Conservation (phyloP, 768 basidiomycete species). For the Naganishia vishniacii region DNA sequence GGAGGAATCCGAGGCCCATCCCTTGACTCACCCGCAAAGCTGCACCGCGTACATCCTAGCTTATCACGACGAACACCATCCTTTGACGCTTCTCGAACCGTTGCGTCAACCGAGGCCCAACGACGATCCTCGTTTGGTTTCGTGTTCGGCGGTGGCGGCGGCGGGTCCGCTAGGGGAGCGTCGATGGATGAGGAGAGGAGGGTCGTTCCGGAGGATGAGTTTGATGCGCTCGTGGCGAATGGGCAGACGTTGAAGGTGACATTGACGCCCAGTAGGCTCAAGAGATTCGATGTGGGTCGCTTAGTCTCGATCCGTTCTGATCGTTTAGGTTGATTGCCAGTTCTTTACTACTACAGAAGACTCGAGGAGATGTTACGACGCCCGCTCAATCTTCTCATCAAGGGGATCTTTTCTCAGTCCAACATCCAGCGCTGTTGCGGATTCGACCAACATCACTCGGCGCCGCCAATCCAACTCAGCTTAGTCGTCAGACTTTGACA, state of each 20-base stretch:
- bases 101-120: not conserved
- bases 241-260: constrained; percentile 91
- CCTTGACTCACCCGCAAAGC: not conserved
- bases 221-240: constrained; percentile 87
- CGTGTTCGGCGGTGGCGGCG: not conserved
- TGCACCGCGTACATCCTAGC: not conserved
- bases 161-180: not conserved
- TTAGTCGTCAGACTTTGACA: too few relatives aligned
- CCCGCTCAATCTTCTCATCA: too few relatives aligned
- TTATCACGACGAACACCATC: not conserved
- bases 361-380: too few relatives aligned
- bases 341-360: too few relatives aligned
- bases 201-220: constrained; percentile 58
- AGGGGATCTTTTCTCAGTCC: too few relatives aligned
- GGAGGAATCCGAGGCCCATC: constrained; percentile 6
- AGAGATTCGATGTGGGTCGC: constrained; percentile 80
- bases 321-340: not conserved
- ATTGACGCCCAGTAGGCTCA: constrained; percentile 85
- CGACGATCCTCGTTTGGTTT: not conserved
- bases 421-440: too few relatives aligned
- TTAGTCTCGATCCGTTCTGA: not conserved
- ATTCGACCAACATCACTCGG: too few relatives aligned
- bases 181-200: constrained; percentile 13
- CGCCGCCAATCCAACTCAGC: too few relatives aligned
- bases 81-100: constrained; percentile 1